Percentiles rank a stretch among this genome's conserved stretches.
Conservation (phyloP, 129 eudicot species). For the Flaveria bidentis region DNA sequence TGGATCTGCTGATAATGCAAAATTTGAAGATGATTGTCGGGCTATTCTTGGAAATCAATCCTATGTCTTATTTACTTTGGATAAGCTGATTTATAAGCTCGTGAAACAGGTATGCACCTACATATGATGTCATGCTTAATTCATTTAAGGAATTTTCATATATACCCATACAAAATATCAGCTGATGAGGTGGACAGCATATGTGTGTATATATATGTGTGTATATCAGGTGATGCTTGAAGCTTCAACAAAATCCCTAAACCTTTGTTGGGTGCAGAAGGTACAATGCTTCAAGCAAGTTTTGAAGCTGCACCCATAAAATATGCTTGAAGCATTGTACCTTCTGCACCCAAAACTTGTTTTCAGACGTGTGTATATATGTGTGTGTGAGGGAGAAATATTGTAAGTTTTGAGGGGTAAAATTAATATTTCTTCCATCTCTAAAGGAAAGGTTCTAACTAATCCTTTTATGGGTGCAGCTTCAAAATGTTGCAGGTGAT, state of each 20-base stretch:
- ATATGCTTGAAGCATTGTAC: not conserved
- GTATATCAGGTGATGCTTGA: no score
- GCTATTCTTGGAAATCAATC: constrained; percentile 92
- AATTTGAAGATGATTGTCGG: constrained; percentile 95
- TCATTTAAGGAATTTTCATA: not conserved
- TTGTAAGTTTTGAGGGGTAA: not conserved
- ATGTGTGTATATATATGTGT: no score
- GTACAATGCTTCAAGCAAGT: no score
- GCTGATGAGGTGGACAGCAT: no score
- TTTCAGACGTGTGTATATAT: not conserved
- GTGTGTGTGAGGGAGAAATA: not conserved
- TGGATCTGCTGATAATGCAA: constrained; percentile 89
- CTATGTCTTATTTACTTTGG: constrained; percentile 87
- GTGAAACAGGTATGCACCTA: constrained; percentile 72
- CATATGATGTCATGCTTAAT: not conserved
- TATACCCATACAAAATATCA: not conserved
- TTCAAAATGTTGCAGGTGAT: constrained; percentile 86
- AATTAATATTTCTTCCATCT: not conserved
- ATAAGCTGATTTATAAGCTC: constrained; percentile 85
- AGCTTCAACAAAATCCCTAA: no score
- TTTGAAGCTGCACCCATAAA: no score
- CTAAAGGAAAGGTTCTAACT: constrained; percentile 6
- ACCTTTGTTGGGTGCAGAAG: no score
- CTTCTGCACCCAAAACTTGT: not conserved
- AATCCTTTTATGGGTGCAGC: constrained; percentile 49